A percentile compares a stretch with the other conserved stretches of the same genome.
Evolutionary conservation across 2,329 filamentous ascomycete genomes (phyloP).

Genomic region (Zasmidium angulare): DNA sequence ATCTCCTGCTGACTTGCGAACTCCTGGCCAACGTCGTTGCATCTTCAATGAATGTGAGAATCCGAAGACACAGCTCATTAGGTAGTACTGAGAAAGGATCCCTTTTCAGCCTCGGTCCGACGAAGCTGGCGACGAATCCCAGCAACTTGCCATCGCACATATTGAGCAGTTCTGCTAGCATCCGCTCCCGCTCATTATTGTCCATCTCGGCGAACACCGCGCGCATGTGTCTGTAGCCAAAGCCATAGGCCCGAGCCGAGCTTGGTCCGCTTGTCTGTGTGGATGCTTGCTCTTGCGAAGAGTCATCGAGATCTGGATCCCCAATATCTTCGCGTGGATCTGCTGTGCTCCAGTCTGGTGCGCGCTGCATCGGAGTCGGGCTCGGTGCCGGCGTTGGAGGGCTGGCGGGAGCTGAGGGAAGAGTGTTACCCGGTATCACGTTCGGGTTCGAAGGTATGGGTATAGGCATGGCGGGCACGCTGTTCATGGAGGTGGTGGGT

Average conservation of each 20-base stretch:
- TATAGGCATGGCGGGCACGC: constrained; percentile 42
- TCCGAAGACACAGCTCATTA: constrained; percentile 88
- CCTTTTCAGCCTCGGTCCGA: constrained; percentile 90
- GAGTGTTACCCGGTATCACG: constrained; percentile 59
- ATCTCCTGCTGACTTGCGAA: constrained; percentile 92
- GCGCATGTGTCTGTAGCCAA: constrained; percentile 68
- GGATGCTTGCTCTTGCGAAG: constrained; percentile 17
- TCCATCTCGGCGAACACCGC: constrained; percentile 77
- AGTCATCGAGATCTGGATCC: constrained; percentile 32
- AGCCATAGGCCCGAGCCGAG: constrained; percentile 29
- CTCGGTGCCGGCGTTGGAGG: constrained; percentile 68
- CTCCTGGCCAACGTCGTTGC: constrained; percentile 89
- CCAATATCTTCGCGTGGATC: constrained; percentile 81
- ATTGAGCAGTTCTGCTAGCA: constrained; percentile 85
- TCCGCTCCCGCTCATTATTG: constrained; percentile 71
- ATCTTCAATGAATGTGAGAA: constrained; percentile 95
- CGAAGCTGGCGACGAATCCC: constrained; percentile 94
- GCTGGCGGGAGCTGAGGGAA: constrained; percentile 64
- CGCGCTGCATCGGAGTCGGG: constrained; percentile 62
- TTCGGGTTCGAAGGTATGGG: constrained; percentile 45
- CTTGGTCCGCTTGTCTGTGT: constrained; percentile 26
- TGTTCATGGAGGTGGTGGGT: constrained; percentile 25
- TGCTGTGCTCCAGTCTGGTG: constrained; percentile 73
- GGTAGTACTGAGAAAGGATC: constrained; percentile 92
- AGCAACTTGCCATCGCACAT: constrained; percentile 93